Conservation (phyloP, 2,329 filamentous ascomycete genomes). For the Fusarium duplospermum region DNA sequence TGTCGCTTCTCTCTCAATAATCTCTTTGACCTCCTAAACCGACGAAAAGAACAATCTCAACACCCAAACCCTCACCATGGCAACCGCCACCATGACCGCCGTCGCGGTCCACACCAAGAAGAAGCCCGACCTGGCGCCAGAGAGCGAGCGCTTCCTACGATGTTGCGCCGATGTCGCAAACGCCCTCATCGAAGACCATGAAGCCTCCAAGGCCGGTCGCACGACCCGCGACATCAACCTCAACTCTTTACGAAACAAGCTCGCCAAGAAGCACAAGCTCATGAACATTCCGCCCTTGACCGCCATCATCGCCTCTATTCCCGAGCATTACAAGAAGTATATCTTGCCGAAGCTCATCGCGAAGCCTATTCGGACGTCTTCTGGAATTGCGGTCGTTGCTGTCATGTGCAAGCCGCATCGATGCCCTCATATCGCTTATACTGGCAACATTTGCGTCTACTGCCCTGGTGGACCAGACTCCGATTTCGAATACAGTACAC, state of each 20-base stretch:
- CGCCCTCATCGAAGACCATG: conserved; percentile 93
- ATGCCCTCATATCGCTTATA: conserved; percentile 98
- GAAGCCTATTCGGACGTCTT: conserved; percentile 95
- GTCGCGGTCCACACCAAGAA: conserved; percentile 74
- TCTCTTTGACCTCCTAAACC: too few relatives aligned
- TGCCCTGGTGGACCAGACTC: conserved; percentile 97
- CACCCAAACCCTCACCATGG: conserved; percentile 46
- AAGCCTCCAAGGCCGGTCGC: conserved; percentile 79
- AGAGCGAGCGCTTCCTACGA: conserved; percentile 93
- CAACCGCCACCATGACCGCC: conserved; percentile 71
- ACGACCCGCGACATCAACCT: conserved; percentile 90
- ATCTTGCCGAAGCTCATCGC: conserved; percentile 96
- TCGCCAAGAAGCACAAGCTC: conserved; percentile 92
- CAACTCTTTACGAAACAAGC: conserved; percentile 85
- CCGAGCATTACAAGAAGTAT: conserved; percentile 99
- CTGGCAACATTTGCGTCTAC: conserved; percentile 98
- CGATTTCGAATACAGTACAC: conserved; percentile 98
- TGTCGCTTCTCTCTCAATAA: not conserved
- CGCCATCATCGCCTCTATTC: conserved; percentile 96
- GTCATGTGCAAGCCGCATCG: conserved; percentile 99
- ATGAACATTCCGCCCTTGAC: conserved; percentile 90
- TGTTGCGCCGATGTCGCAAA: conserved; percentile 97
- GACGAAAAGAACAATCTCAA: not conserved
- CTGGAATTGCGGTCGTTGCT: conserved; percentile 96
- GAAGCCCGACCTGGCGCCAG: conserved; percentile 83